Conservation (phyloP, 1,284 basidiomycete genomes). For the Trichosporon coremiiforme region DNA sequence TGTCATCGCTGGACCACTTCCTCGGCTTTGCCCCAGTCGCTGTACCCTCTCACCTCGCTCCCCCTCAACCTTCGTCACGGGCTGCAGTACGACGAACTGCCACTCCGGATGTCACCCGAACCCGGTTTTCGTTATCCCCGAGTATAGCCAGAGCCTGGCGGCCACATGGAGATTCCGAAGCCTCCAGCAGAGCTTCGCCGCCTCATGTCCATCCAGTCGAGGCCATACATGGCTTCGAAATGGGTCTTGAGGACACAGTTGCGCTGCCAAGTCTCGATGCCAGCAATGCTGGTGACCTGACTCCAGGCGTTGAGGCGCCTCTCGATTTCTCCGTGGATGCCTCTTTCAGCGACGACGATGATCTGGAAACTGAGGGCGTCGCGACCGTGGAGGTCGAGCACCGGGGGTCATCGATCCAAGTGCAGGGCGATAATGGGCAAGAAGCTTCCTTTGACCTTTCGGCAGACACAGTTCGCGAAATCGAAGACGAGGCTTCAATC, state of each 20-base stretch:
- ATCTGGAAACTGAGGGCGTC: neutral
- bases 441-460: neutral
- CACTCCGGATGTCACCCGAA: neutral
- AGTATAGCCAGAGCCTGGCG: neutral
- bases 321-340: neutral
- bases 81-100: neutral
- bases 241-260: neutral
- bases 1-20: constrained; percentile 6
- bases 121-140: neutral
- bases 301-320: neutral
- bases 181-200: neutral
- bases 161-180: neutral
- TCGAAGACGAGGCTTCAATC: neutral
- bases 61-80: neutral
- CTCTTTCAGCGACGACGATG: neutral
- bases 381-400: neutral
- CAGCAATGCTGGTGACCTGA: neutral
- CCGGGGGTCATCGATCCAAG: neutral
- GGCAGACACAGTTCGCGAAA: neutral
- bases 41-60: neutral
- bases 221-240: neutral
- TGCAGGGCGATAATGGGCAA: neutral
- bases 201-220: neutral
- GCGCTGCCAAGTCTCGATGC: neutral
- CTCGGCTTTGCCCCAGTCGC: neutral